Evolutionary conservation across 73 alveolate genomes (phyloP), one percentile per base, ranked within the genome.

Genomic region (Durusdinium trenchii): DNA sequence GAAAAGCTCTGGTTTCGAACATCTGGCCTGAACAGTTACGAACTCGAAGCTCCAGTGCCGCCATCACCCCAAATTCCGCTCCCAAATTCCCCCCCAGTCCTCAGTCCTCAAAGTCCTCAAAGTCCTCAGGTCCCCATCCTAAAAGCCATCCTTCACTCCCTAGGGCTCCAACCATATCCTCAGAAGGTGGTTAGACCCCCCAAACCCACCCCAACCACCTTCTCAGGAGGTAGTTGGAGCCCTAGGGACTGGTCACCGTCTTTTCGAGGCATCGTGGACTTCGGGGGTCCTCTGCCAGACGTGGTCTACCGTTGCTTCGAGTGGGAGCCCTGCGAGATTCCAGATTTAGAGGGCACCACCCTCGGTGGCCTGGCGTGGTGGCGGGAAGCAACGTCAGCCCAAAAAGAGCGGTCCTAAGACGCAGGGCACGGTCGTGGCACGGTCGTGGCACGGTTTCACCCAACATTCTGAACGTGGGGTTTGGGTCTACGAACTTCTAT

Each of bases 281-380:
- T 91, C 28, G 98, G 98, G 45, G 98, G 98, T 40, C 98, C 98
- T 4, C 54, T 91, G 62, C 98, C 98, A 2, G 98, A 91, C 50
- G 84, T 91, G 48, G 98, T 91, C 54, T 91, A 91, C 45, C 98
- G 98, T 43, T 91, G 98, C 89, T 91, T 91, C 76, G 98, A 91
- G 89, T 91, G 98, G 98, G 90, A 91, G 43, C 20, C 98, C 46
- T 91, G 98, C 82, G 98, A 91, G 60, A 67, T 91, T 52, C 52
- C 16, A 54, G 98, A 54, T 57, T 12, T 69, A 43, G 91, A 81
- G 46, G 91, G 91, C 12, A 48, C 71, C 91, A 48, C 91, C 7
- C 71, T 81, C 32, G 50, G 91, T 35, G 12, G 12, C 91, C 35
- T 78, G 89, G 64, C 40, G 18, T 3, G 23, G 14, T 16, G 38